A percentile compares a stretch with the other conserved stretches of the same genome.
Conservation (phyloP, 208 protist genomes). For the Entamoeba moshkovskii region DNA sequence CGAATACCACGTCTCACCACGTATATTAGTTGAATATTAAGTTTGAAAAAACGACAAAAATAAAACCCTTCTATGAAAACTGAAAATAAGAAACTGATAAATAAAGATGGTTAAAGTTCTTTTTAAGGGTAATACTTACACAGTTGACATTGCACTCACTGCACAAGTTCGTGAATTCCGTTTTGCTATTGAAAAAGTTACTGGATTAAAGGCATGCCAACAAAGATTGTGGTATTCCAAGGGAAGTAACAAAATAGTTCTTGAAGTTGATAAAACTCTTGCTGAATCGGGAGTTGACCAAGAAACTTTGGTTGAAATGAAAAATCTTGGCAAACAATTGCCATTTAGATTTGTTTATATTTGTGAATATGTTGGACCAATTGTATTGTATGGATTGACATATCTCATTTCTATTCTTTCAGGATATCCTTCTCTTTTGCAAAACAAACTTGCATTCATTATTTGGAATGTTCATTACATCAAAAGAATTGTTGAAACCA, state of each 20-base stretch:
- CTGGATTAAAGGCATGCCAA: neutral
- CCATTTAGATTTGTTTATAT: conserved; percentile 4
- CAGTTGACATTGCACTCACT: neutral
- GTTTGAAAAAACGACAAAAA: too few relatives aligned
- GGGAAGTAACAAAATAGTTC: neutral
- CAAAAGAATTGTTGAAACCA: conserved; percentile 13
- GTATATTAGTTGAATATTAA: too few relatives aligned
- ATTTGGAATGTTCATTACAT: conserved; percentile 8
- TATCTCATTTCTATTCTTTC: neutral
- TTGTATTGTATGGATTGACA: neutral
- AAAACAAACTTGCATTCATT: neutral
- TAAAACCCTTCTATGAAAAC: neutral
- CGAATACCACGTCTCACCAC: too few relatives aligned
- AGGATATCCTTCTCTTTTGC: neutral
- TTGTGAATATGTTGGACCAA: conserved; percentile 6
- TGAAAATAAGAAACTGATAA: neutral
- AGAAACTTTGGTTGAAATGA: neutral
- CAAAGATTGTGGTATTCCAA: neutral
- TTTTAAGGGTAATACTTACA: neutral
- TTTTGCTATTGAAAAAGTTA: neutral
- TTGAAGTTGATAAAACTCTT: neutral
- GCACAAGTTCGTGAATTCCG: neutral
- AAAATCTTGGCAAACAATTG: neutral
- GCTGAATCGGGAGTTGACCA: neutral
- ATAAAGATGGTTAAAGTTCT: neutral